Base-by-base conservation (phyloP, 2,329 filamentous ascomycete species). In the Didymella lethalis region DNA sequence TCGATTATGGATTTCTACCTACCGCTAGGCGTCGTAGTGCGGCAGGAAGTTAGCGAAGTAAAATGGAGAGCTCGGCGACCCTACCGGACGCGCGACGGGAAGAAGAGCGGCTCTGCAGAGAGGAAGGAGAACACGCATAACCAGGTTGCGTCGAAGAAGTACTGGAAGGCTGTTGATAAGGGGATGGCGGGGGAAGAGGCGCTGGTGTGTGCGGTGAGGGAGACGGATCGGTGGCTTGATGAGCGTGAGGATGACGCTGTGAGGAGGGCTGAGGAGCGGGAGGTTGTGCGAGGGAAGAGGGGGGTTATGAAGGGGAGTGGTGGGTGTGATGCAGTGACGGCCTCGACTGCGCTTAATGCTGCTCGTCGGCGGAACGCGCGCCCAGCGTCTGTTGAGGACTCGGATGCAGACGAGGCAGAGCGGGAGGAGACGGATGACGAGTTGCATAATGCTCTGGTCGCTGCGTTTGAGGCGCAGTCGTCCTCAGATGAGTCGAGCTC, bases 1-100 rank as follows among this genome's bases (percentile, higher is more conserved):
- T 8, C 41, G 4, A 11, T 28, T 0, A 72, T 74, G 70, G 72
- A 72, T 47, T 74, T 74, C 28, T 73, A 67, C 40, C 41, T 74
- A 12, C 66, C 66, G 2, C 7, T 26, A 1, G 64, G 69, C 7
- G 34, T 57, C 54, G 46, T 64, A 0, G 61, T 69, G 16, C 50
- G 67, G 12, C 70, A 74, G 48, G 61, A 67, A 14, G 64, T 41
- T 0, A 57, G 46, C 2, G 54, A 36, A 0, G 25, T 69, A 31
- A 52, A 59, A 5, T 74, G 64, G 61, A 62, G 61, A 26, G 65
- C 70, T 7, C 53, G 65, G 2, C 63, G 53, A 41, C 64, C 66
- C 7, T 64, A 72, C 52, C 71, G 61, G 7, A 32, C n/a, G 12
- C 34, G 56, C 5, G 55, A 53, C 11, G 2, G 52, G 25, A 5